These are phyloP conservation scores for Malus hybrid DNA, from an alignment of 331 rosid species.

Conservation along the genomic window DNA sequence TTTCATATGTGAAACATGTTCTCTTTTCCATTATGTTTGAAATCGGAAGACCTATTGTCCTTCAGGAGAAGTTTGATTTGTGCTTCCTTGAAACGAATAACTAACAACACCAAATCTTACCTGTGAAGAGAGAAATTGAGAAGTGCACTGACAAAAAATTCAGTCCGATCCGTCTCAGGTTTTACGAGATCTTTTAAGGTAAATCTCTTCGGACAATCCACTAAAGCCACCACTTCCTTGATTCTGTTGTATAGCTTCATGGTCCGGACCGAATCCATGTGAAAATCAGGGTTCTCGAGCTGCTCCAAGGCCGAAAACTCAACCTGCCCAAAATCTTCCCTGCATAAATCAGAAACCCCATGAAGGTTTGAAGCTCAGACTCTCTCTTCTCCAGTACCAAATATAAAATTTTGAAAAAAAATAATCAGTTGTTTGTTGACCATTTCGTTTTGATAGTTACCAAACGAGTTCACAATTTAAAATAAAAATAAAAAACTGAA, in stretches of 20 bases:
- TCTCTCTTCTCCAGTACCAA: too few species aligned
- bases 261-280: conserved; percentile 36
- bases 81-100: background rate
- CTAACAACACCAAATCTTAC: conserved; percentile 15
- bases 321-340: conserved; percentile 66
- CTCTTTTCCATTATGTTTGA: background rate
- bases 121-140: conserved; percentile 61
- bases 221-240: conserved; percentile 43
- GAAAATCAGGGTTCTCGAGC: conserved; percentile 70
- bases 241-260: conserved; percentile 38
- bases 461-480: too few species aligned
- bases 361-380: background rate
- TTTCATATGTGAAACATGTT: background rate
- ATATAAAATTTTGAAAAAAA: too few species aligned
- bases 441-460: too few species aligned
- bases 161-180: conserved; percentile 57
- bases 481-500: too few species aligned
- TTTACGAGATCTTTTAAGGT: conserved; percentile 49
- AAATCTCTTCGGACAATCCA: conserved; percentile 50
- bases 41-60: background rate
- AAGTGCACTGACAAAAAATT: conserved; percentile 56
- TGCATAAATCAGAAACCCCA: conserved; percentile 21
- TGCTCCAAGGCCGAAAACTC: conserved; percentile 68
- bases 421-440: accelerated
- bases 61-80: too few species aligned